Percentiles rank a stretch among this genome's conserved stretches.
Evolutionary conservation across 2,329 filamentous ascomycete species (phyloP).

Genomic region (Botrytis cinerea): DNA sequence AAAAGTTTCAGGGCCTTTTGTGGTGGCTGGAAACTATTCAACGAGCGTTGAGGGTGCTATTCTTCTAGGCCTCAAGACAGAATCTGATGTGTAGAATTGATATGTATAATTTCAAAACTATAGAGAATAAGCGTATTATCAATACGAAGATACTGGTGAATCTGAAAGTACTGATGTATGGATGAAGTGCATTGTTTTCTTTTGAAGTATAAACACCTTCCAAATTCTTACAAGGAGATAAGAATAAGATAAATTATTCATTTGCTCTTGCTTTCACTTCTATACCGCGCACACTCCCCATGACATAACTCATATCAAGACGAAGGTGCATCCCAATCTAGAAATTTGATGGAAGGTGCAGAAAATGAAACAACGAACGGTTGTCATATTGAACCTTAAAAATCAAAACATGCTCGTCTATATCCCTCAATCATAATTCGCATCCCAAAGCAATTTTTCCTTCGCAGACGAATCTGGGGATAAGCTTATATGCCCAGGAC

Average conservation of each 20-base stretch:
- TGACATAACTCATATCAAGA: too few relatives aligned
- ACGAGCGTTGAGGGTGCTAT: background rate
- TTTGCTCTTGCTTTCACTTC: background rate
- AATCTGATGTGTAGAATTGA: background rate
- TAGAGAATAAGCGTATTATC: background rate
- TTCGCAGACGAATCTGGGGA: background rate
- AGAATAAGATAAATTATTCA: background rate
- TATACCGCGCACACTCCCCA: rapidly evolving
- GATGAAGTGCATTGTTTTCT: background rate
- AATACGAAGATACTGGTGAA: background rate
- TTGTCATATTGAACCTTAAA: background rate
- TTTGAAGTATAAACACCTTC: rapidly evolving
- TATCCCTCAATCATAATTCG: too few relatives aligned
- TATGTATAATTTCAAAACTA: background rate
- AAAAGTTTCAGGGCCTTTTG: background rate
- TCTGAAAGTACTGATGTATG: background rate
- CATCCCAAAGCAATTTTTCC: background rate
- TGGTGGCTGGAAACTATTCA: too few relatives aligned
- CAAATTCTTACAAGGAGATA: background rate
- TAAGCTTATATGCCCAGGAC: background rate
- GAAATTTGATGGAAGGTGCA: background rate
- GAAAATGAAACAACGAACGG: background rate
- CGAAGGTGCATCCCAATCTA: background rate
- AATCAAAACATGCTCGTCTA: background rate
- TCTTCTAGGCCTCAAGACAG: background rate